Evolutionary conservation across 768 basidiomycete genomes (phyloP).

Genomic region (Trametes punicea): DNA sequence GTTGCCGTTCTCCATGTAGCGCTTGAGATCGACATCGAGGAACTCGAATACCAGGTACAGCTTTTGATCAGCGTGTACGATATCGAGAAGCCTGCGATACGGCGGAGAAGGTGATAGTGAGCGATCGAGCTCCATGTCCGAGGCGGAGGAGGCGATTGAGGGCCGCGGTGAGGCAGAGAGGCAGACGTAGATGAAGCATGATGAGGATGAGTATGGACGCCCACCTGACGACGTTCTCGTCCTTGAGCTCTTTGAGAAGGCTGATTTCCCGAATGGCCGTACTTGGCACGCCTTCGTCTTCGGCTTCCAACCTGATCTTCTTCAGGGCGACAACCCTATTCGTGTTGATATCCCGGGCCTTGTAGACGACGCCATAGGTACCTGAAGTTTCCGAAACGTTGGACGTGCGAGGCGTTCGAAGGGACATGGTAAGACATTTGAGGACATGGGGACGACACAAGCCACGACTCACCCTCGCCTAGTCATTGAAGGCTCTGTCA

Average conservation of each 20-base stretch:
- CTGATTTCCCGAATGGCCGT: slow-evolving; percentile 99
- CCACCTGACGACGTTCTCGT: slow-evolving; percentile 93
- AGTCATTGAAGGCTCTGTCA: not conserved
- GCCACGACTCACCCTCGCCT: slow-evolving; percentile 47
- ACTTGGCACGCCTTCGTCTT: slow-evolving; percentile 97
- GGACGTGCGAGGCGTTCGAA: not conserved
- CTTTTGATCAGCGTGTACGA: slow-evolving; percentile 95
- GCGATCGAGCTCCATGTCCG: not conserved
- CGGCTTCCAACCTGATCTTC: slow-evolving; percentile 97
- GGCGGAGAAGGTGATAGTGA: not conserved
- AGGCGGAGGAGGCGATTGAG: not conserved
- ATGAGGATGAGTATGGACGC: slow-evolving; percentile 18
- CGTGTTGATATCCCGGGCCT: slow-evolving; percentile 78
- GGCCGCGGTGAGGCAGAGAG: not conserved
- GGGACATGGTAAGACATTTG: not conserved
- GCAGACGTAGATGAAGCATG: not conserved
- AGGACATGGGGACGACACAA: not conserved
- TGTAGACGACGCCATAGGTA: slow-evolving; percentile 98
- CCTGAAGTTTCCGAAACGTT: slow-evolving; percentile 50
- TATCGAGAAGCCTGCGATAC: slow-evolving; percentile 79
- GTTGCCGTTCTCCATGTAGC: slow-evolving; percentile 91
- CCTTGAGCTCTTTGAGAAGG: slow-evolving; percentile 92
- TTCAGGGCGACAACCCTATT: slow-evolving; percentile 92
- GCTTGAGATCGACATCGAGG: slow-evolving; percentile 93
- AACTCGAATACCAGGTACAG: slow-evolving; percentile 98